Evolutionary conservation across 1,284 basidiomycete genomes (phyloP), one percentile per base, ranked within the genome.

Genomic region (Sparassis latifolia): DNA sequence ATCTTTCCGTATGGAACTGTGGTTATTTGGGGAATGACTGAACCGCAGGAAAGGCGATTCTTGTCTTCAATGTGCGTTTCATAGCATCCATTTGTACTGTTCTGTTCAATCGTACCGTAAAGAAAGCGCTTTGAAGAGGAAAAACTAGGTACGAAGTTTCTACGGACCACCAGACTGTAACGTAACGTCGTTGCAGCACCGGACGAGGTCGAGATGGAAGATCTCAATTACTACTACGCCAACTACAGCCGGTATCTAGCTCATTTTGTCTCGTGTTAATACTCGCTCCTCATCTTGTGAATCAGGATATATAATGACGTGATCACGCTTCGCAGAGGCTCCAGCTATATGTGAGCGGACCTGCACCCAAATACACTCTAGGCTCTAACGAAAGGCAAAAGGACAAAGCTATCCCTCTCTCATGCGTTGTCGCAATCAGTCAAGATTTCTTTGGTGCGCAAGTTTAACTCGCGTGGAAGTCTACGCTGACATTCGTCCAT

Each of bases 21-120:
- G 35, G 94, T 97, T 28, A 89, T 97, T 48, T 97, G 94, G 95
- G 94, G 94, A 30, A 97, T 97, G 94, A 89, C 91, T 9, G 87
- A 95, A 64, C 75, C 81, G 6, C 91, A 97, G 65, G 94, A 97
- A 70, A 90, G 84, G 65, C 76, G 92, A 3, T 92, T 97, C 62
- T 69, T 96, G 52, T 84, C 86, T 39, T 92, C 90, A 33, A 77
- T 97, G 89, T 94, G 66, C 69, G 91, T 74, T 33, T 47, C 37
- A 40, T 49, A 35, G 43, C 52, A 45, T 40, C 37, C 27, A 38
- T 38, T 7, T 38, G 35, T n/a, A 9, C 7, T 7, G 35, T 38
- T n/a, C n/a, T 7, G 35, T 42, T 42, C 39, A 31, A 38, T 12
- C 35, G 37, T 28, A 39, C 43, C 35, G 45, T 28, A 33, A 61